phyloP scores from a whole-genome alignment of 306 rosid genomes.

The Nissolia schottii region DNA sequence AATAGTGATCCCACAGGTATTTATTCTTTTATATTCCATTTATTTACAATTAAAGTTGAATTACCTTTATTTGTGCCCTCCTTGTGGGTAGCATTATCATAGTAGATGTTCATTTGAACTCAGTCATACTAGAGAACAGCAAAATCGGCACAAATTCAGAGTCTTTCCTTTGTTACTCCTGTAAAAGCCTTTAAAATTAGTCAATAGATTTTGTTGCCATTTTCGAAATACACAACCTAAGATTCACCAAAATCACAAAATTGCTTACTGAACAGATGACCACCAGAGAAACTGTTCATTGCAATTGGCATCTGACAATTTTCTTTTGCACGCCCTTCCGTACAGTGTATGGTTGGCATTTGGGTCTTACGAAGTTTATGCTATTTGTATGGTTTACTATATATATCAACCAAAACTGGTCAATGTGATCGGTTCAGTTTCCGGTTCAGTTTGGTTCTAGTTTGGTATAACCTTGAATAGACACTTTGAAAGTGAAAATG shows the following conservation, averaged over 20 bases:
- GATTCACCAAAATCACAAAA: not conserved
- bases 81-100: not conserved
- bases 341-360: too few relatives aligned
- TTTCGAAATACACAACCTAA: not conserved
- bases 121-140: not conserved
- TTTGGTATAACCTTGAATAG: not conserved
- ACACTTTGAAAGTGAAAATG: not conserved
- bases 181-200: not conserved
- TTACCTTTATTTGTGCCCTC: not conserved
- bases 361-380: not conserved
- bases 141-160: not conserved
- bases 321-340: not conserved
- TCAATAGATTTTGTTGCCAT: not conserved
- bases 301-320: not conserved
- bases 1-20: conserved; percentile 91
- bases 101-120: conserved; percentile 6
- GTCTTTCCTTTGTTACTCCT: not conserved
- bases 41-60: not conserved
- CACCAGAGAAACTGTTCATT: not conserved
- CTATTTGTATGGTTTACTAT: not conserved
- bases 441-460: not conserved
- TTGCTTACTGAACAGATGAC: not conserved
- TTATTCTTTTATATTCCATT: conserved; percentile 22
- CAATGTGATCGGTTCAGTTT: not conserved
- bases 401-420: not conserved